Evolutionary conservation across 106 monocot species (phyloP), one percentile per base, ranked within the genome.

Genomic region (Agapanthus africanus): DNA sequence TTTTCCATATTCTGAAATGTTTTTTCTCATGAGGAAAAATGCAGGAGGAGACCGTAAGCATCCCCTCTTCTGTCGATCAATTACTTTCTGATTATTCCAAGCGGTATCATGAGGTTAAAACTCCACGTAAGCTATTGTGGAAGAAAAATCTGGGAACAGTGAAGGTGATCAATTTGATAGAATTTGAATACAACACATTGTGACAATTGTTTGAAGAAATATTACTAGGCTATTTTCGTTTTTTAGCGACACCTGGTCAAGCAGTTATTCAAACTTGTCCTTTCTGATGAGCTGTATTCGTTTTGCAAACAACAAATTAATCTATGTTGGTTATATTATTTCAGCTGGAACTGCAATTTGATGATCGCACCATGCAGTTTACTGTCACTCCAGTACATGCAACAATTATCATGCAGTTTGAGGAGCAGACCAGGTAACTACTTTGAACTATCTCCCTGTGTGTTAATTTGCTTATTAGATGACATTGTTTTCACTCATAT

Each of bases 321-420:
- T 19, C 72, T 65, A 8, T 54, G n/a, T 35, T 27, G 61, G 1
- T 74, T 54, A 22, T 71, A n/a, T 27, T 76, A 39, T 76, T 74
- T 70, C 77, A 99, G 99, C 61, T 99, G 51, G 99, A 99, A 70
- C 66, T 99, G 71, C 81, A 93, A 77, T 99, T 99, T 80, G 92
- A 81, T 63, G 87, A 75, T 70, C 75, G 83, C 59, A 85, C 35
- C 39, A 56, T 93, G 75, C 85, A 90, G 51, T 99, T 99, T 70
- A 83, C 79, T 54, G 92, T 93, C 63, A 70, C 90, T 49, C 99
- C 93, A 74, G 56, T 90, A 9, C 93, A 93, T 69, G 99, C 93
- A 73, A 81, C 82, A 40, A 93, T 99, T 71, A 87, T 99, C 38
- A 85, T 99, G 99, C 80, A 90, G 78, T 99, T 99, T 83, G 90